Evolutionary conservation across 768 basidiomycete genomes (phyloP), one percentile per base, ranked within the genome.

Genomic region (Daedaleopsis nitida): DNA sequence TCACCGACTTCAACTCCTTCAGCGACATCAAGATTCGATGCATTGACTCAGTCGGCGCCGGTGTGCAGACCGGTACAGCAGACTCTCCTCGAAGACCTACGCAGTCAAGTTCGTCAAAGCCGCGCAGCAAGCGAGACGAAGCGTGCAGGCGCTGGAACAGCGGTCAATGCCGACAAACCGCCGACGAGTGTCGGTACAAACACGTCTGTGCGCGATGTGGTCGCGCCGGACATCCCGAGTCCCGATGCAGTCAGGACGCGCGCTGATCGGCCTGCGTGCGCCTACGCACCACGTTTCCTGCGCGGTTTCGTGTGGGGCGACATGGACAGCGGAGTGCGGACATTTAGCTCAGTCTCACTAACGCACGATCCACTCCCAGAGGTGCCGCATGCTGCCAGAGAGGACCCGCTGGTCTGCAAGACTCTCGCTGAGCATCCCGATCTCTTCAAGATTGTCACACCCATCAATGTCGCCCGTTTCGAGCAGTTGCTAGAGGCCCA

Each of bases 391-490:
- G 13, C 53, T 12, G 58, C 62, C 13, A 19, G 60, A 0, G 27
- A 52, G 0, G 71, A 79, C 37, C 34, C 44, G 0, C 32, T 55
- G 0, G 71, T 67, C 0, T 6, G 58, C 0, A 5, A 55, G 0
- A 80, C 77, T 0, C 72, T 80, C 7, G 0, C 7, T 0, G n/a
- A 59, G 0, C 34, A 76, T 48, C 72, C 72, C 0, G 35, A 74
- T 1, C 64, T 81, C 0, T 81, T 84, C 65, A 49, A n/a, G n/a
- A n/a, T n/a, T n/a, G n/a, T n/a, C n/a, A n/a, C n/a, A n/a, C n/a
- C n/a, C n/a, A n/a, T n/a, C 58, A 69, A 78, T 13, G 71, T 75
- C 27, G 65, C 73, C 21, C 50, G 43, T 0, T 72, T 80, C 37
- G 56, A 75, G 52, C 9, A 44, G 2, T 64, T 75, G 1, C 59